Conservation (phyloP, 2,329 filamentous ascomycete genomes). For the Colletotrichum sp. region DNA sequence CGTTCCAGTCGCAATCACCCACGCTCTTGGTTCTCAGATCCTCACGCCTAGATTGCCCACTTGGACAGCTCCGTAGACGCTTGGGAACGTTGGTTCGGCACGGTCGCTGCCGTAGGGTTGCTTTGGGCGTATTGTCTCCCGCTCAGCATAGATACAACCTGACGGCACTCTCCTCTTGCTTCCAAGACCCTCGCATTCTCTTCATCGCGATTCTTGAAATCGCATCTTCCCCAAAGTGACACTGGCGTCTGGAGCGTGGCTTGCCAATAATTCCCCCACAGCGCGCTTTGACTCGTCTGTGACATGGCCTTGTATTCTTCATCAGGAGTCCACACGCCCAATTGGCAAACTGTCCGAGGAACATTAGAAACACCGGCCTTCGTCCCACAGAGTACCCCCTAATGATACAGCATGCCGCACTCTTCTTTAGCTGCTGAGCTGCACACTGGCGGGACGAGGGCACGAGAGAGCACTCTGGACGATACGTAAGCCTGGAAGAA, state of each 20-base stretch:
- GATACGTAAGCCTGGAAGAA: background rate
- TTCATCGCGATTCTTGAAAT: background rate
- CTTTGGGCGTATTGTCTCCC: background rate
- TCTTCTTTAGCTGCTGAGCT: background rate
- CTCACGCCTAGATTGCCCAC: background rate
- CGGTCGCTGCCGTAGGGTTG: background rate
- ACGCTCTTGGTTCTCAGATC: background rate
- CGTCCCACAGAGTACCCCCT: background rate
- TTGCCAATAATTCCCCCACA: background rate
- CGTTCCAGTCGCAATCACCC: background rate
- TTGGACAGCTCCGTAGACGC: background rate
- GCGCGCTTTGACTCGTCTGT: slow-evolving; percentile 16
- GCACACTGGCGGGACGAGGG: background rate
- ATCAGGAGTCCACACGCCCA: background rate
- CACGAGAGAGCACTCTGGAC: background rate
- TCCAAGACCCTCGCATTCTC: background rate
- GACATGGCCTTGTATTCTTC: background rate
- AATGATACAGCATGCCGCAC: background rate
- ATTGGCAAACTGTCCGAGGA: background rate
- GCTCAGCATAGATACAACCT: background rate
- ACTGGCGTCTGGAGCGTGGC: background rate
- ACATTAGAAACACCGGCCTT: background rate
- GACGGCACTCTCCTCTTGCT: background rate
- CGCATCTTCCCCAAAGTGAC: background rate
- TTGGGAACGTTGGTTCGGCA: background rate